phyloP scores from a whole-genome alignment of 352 stramenopile genomes.

The Phytophthora chlamydospora region DNA sequence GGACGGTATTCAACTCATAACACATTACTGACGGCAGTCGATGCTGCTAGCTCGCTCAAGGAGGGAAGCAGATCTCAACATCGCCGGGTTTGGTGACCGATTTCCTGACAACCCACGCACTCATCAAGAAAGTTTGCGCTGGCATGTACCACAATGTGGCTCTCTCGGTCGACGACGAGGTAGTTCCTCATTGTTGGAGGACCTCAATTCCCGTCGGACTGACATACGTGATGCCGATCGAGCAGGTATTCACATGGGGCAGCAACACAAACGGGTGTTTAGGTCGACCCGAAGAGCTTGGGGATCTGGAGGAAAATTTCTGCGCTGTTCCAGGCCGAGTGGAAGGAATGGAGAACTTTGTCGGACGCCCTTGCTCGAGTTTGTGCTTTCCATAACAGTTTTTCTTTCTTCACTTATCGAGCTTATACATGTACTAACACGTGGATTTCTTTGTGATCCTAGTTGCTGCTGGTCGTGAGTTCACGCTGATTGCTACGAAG shows the following conservation, averaged over 20 bases:
- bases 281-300: constrained; percentile 74
- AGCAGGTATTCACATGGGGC: constrained; percentile 92
- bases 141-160: constrained; percentile 93
- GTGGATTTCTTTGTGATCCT: not conserved
- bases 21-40: not conserved
- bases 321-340: constrained; percentile 79
- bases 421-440: not conserved
- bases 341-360: constrained; percentile 73
- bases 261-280: constrained; percentile 93
- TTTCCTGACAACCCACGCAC: constrained; percentile 78
- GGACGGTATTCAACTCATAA: not conserved
- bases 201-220: not conserved
- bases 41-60: constrained; percentile 60
- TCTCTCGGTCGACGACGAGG: constrained; percentile 90
- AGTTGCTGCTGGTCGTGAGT: constrained; percentile 93
- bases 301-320: constrained; percentile 77
- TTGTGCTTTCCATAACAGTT: constrained; percentile 7
- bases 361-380: constrained; percentile 78
- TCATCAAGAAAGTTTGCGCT: constrained; percentile 86
- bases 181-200: constrained; percentile 9
- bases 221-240: not conserved
- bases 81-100: constrained; percentile 81
- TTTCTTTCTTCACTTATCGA: not conserved
- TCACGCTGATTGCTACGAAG: constrained; percentile 92
- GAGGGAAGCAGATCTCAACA: constrained; percentile 70